phyloP scores from a whole-genome alignment of 495 filamentous ascomycete genomes.

The Lasiosphaeria hispida region DNA sequence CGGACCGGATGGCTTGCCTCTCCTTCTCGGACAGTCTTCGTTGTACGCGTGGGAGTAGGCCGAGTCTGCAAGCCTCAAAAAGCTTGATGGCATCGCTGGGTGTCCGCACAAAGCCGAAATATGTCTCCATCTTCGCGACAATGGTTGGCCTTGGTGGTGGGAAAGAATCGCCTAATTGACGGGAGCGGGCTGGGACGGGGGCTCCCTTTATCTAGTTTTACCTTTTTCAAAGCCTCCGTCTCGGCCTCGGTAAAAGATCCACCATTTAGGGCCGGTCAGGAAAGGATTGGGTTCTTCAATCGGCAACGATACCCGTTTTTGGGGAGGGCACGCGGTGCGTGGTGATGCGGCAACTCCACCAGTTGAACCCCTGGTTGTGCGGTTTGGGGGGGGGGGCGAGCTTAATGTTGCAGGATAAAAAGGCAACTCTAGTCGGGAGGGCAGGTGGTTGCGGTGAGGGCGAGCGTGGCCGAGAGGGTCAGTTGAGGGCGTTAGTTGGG shows the following conservation, averaged over 20 bases:
- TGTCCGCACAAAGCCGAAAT: slow-evolving; percentile 86
- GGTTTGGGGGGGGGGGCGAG: slow-evolving; percentile 11
- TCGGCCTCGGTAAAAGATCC: slow-evolving; percentile 11
- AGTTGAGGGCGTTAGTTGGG: background rate
- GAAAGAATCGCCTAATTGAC: background rate
- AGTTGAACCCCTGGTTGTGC: slow-evolving; percentile 4
- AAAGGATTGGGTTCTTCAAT: slow-evolving; percentile 10
- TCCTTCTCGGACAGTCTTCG: slow-evolving; percentile 94
- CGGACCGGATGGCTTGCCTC: slow-evolving; percentile 87
- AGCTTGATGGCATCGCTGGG: slow-evolving; percentile 94
- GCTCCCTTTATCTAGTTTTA: background rate
- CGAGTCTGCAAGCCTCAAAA: slow-evolving; percentile 93
- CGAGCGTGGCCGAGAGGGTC: background rate
- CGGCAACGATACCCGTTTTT: slow-evolving; percentile 21
- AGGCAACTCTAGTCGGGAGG: slow-evolving; percentile 6
- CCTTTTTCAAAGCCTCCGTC: slow-evolving; percentile 8
- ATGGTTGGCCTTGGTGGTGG: too few relatives aligned
- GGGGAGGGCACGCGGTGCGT: slow-evolving; percentile 7
- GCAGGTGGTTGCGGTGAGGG: slow-evolving; percentile 1
- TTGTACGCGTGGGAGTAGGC: slow-evolving; percentile 87
- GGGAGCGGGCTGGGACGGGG: background rate
- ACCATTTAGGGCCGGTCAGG: slow-evolving; percentile 12
- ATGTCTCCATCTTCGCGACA: slow-evolving; percentile 77
- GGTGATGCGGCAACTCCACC: slow-evolving; percentile 12
- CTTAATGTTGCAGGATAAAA: background rate